Evolutionary conservation across 2,329 filamentous ascomycete species (phyloP).

Genomic region (Fusarium subtropicale): DNA sequence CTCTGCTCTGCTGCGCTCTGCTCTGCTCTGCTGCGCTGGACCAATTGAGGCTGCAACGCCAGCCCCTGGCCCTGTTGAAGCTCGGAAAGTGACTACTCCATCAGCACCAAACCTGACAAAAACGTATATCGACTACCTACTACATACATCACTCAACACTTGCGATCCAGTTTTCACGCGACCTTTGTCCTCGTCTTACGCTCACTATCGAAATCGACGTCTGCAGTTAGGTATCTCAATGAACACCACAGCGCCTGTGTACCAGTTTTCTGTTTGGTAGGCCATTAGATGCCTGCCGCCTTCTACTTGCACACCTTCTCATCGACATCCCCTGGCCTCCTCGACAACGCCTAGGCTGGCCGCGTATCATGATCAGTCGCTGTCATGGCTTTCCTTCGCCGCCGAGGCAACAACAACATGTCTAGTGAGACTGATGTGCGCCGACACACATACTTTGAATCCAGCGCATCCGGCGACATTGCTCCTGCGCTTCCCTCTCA

Average conservation of each 20-base stretch:
- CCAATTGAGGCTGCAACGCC: conserved; percentile 42
- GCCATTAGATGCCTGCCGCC: conserved; percentile 42
- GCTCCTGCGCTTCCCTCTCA: conserved; percentile 41
- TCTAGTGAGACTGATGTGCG: conserved; percentile 70
- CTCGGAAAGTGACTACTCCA: conserved; percentile 33
- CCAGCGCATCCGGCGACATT: conserved; percentile 48
- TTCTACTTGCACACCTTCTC: conserved; percentile 30
- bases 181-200: conserved; percentile 12
- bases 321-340: conserved; percentile 27
- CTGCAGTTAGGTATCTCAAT: conserved; percentile 40
- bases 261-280: conserved; percentile 45
- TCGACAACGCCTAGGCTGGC: conserved; percentile 44
- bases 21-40: conserved; percentile 19
- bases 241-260: conserved; percentile 35
- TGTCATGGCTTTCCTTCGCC: conserved; percentile 71
- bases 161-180: conserved; percentile 25
- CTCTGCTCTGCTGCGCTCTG: conserved; percentile 18
- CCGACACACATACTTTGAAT: conserved; percentile 59
- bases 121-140: conserved; percentile 24
- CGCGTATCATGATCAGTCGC: conserved; percentile 55
- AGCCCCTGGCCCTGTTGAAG: conserved; percentile 42
- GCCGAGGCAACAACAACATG: conserved; percentile 68
- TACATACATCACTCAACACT: conserved; percentile 22
- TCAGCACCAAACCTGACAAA: conserved; percentile 24
- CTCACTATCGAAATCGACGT: conserved; percentile 17